These are phyloP conservation scores for Rhodomyrtus psidioides DNA, from an alignment of 441 rosid genomes.

Conservation along the genomic window DNA sequence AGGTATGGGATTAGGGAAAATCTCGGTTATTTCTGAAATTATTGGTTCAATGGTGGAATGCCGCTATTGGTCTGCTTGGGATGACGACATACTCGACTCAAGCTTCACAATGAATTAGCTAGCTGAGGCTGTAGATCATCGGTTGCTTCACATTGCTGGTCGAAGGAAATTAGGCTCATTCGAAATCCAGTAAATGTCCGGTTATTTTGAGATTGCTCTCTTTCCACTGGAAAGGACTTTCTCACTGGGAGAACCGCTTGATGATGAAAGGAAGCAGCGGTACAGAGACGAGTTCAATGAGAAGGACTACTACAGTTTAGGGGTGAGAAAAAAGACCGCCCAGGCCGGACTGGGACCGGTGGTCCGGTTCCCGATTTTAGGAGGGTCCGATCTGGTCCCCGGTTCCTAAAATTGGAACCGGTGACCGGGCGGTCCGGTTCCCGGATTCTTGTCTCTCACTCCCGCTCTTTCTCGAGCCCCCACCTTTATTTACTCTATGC, in stretches of 20 bases:
- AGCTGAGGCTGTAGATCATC: not conserved
- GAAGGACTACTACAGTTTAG: not conserved
- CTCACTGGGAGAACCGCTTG: not conserved
- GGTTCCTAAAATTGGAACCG: too few species aligned
- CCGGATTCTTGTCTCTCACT: not conserved
- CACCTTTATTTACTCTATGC: not conserved
- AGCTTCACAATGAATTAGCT: not conserved
- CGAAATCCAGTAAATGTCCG: not conserved
- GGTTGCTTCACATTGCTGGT: not conserved
- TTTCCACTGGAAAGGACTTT: not conserved
- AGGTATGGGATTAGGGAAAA: not conserved
- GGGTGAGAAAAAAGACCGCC: too few species aligned
- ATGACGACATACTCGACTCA: not conserved
- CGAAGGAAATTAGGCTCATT: not conserved
- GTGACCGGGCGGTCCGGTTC: too few species aligned
- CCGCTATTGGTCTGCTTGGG: not conserved
- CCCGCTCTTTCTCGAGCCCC: not conserved
- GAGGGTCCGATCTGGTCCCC: too few species aligned
- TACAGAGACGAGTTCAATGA: not conserved
- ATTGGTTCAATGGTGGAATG: not conserved
- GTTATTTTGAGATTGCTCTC: not conserved
- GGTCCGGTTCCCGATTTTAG: too few species aligned
- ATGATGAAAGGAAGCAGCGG: not conserved
- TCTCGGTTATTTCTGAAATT: not conserved
- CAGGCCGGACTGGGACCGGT: too few species aligned